Conservation (phyloP, 495 filamentous ascomycete species). For the Tuber umbilicatum region DNA sequence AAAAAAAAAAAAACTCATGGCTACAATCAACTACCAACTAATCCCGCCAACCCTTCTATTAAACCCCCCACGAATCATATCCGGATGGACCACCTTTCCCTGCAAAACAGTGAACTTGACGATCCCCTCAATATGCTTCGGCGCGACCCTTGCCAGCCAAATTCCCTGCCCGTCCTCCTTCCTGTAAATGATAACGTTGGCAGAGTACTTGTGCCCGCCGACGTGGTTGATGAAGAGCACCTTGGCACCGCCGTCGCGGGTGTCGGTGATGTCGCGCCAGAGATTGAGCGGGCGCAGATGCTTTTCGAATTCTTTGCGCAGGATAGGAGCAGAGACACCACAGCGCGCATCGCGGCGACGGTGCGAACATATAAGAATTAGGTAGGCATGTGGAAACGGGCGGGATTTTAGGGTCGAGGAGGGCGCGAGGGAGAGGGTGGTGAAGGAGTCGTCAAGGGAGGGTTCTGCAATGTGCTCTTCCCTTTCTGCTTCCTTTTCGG, state of each 20-base stretch:
- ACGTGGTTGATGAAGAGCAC: conserved; percentile 96
- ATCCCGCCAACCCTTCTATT: conserved; percentile 69
- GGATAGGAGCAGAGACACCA: conserved; percentile 81
- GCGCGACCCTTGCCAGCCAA: conserved; percentile 82
- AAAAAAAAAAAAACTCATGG: neutral
- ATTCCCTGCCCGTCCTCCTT: conserved; percentile 50
- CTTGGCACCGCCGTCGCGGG: conserved; percentile 79
- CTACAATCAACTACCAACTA: conserved; percentile 63
- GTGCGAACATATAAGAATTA: conserved; percentile 92
- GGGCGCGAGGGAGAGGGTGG: conserved; percentile 40
- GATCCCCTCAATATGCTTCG: conserved; percentile 92
- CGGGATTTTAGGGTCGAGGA: conserved; percentile 56
- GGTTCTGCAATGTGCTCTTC: neutral
- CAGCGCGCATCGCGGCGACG: conserved; percentile 88
- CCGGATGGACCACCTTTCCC: conserved; percentile 88
- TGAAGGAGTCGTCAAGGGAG: conserved; percentile 33
- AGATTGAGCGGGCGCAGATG: conserved; percentile 78
- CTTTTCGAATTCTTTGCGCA: conserved; percentile 78
- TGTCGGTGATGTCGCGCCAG: conserved; percentile 79
- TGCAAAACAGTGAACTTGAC: conserved; percentile 82
- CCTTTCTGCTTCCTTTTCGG: neutral
- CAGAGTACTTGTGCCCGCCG: conserved; percentile 87
- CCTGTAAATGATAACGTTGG: conserved; percentile 87
- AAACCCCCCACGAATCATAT: conserved; percentile 76
- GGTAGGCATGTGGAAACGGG: conserved; percentile 68